A percentile compares a stretch with the other conserved stretches of the same genome.
These are phyloP conservation scores for Aspergillus melleus DNA, from an alignment of 2,329 filamentous ascomycete species.

Conservation along the genomic window DNA sequence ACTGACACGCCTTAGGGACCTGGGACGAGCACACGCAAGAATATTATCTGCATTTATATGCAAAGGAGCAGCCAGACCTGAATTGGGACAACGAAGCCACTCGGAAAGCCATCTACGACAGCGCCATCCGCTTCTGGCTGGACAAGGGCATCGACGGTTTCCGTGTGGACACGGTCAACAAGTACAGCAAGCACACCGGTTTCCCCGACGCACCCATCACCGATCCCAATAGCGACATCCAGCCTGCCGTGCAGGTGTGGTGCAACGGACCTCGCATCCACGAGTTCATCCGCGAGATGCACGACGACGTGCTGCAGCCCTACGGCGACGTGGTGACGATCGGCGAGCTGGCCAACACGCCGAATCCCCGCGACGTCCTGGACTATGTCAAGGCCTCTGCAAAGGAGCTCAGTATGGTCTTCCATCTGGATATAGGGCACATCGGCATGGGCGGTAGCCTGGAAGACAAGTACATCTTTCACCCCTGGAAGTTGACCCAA, in stretches of 20 bases:
- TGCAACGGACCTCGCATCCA: constrained; percentile 69
- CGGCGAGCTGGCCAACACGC: constrained; percentile 67
- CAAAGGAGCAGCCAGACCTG: constrained; percentile 70
- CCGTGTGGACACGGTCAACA: constrained; percentile 68
- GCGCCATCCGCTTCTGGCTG: constrained; percentile 72
- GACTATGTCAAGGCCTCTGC: constrained; percentile 59
- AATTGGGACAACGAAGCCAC: constrained; percentile 72
- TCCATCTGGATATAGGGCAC: constrained; percentile 49
- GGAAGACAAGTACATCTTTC: constrained; percentile 49
- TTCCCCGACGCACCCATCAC: constrained; percentile 59
- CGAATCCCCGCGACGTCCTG: constrained; percentile 58
- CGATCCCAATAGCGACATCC: constrained; percentile 46
- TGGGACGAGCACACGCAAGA: constrained; percentile 68
- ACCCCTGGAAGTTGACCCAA: constrained; percentile 48
- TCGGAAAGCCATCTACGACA: constrained; percentile 66
- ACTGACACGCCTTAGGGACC: constrained; percentile 38
- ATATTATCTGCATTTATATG: constrained; percentile 73
- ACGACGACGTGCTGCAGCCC: constrained; percentile 56
- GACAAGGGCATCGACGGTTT: constrained; percentile 68
- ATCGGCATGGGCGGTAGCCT: constrained; percentile 53
- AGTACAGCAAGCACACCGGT: constrained; percentile 53
- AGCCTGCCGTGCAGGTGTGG: constrained; percentile 59
- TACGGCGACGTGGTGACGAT: constrained; percentile 64
- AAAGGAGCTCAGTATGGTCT: constrained; percentile 68
- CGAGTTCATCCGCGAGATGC: constrained; percentile 69